Percentiles rank a stretch among this genome's conserved stretches.
Evolutionary conservation across 2,329 filamentous ascomycete species (phyloP).

Genomic region (Penicillium concentricum): DNA sequence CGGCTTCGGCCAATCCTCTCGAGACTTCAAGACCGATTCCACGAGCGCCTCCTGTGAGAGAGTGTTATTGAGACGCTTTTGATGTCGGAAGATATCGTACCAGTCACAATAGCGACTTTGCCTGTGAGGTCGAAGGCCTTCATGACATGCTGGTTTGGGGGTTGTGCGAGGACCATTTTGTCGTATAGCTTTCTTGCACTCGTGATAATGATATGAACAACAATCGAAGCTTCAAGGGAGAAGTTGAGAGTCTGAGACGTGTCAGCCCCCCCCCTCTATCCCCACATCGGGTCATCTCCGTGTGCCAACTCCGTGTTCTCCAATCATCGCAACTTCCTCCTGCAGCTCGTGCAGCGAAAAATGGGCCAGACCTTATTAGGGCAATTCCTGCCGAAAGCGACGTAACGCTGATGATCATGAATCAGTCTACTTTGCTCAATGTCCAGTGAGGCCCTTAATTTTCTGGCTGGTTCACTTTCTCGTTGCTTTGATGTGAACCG

Average conservation of each 20-base stretch:
- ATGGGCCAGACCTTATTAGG: neutral
- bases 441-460: neutral
- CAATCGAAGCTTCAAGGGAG: neutral
- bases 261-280: neutral
- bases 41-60: conserved; percentile 28
- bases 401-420: neutral
- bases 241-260: neutral
- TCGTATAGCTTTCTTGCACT: neutral
- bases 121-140: conserved; percentile 24
- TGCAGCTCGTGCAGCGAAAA: neutral
- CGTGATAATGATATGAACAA: neutral
- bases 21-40: conserved; percentile 44
- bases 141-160: conserved; percentile 20
- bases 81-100: conserved; percentile 1
- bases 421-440: neutral
- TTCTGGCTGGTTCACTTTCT: neutral
- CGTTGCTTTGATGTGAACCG: neutral
- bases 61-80: neutral
- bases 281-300: conserved; percentile 3
- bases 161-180: conserved; percentile 26
- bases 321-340: neutral
- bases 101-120: conserved; percentile 30
- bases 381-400: neutral
- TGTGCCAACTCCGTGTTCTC: neutral
- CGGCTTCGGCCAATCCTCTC: conserved; percentile 40